phyloP scores from a whole-genome alignment of 805 yeast species.

The Candida multigemmis region DNA sequence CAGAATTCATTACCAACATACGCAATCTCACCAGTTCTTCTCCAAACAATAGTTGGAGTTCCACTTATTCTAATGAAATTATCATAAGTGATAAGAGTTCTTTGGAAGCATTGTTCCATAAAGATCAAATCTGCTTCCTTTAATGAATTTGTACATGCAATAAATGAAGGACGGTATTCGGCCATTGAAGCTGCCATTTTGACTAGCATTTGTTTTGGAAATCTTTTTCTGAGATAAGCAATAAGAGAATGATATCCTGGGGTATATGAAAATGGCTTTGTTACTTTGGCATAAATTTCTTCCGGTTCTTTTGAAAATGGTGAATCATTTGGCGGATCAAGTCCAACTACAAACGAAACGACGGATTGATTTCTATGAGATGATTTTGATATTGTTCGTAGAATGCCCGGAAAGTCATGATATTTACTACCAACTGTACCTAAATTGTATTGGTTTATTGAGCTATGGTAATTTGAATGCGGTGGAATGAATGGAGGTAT shows the following conservation, averaged over 20 bases:
- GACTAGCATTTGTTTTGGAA: constrained; percentile 60
- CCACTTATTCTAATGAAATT: constrained; percentile 78
- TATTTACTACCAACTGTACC: too few species aligned
- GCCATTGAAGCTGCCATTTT: constrained; percentile 85
- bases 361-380: constrained; percentile 53
- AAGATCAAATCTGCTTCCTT: constrained; percentile 88
- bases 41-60: constrained; percentile 92
- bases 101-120: constrained; percentile 93
- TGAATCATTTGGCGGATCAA: constrained; percentile 24
- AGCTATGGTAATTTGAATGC: constrained; percentile 42
- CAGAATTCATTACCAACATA: constrained; percentile 94
- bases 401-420: too few species aligned
- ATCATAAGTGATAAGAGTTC: constrained; percentile 84
- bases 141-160: constrained; percentile 81
- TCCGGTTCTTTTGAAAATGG: constrained; percentile 47
- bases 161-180: constrained; percentile 83
- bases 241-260: constrained; percentile 82
- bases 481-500: too few species aligned
- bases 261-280: constrained; percentile 77
- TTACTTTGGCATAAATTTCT: constrained; percentile 71
- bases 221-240: constrained; percentile 62
- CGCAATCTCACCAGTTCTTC: constrained; percentile 91
- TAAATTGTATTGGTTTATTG: constrained; percentile 60
- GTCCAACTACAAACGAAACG: constrained; percentile 41
- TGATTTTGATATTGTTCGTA: too few species aligned